Evolutionary conservation across 345 rosid species (phyloP).

Genomic region (Brassica juncea): DNA sequence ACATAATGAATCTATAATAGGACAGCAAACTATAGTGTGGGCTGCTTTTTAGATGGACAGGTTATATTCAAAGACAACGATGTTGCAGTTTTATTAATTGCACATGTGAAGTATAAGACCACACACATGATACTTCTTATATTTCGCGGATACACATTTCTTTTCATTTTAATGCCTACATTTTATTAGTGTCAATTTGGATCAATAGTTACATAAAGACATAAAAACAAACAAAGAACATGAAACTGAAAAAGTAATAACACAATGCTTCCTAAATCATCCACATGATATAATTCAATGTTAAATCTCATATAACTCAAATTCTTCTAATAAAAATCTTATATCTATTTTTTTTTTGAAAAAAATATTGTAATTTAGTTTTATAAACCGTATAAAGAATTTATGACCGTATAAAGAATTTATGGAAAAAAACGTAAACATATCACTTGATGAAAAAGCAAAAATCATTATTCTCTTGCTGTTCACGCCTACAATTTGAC

Average conservation of each 20-base stretch:
- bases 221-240: background rate
- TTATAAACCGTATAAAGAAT: too few relatives aligned
- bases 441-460: too few relatives aligned
- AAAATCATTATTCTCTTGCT: too few relatives aligned
- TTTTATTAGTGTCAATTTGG: background rate
- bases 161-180: background rate
- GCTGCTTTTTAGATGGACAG: background rate
- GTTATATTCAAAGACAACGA: conserved; percentile 9
- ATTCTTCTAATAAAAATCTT: too few relatives aligned
- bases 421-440: background rate
- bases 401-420: too few relatives aligned
- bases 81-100: background rate
- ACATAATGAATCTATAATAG: background rate
- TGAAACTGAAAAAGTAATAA: background rate
- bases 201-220: background rate
- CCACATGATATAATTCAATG: background rate
- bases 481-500: too few relatives aligned
- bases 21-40: background rate
- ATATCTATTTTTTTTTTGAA: too few relatives aligned
- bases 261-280: background rate
- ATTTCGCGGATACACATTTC: background rate
- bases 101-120: background rate
- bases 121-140: background rate
- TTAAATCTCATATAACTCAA: too few relatives aligned
- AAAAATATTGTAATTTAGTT: too few relatives aligned